A percentile compares a stretch with the other conserved stretches of the same genome.
These are phyloP conservation scores for Cylindrotheca fusiformis DNA, from an alignment of 108 stramenopile genomes.

Conservation along the genomic window DNA sequence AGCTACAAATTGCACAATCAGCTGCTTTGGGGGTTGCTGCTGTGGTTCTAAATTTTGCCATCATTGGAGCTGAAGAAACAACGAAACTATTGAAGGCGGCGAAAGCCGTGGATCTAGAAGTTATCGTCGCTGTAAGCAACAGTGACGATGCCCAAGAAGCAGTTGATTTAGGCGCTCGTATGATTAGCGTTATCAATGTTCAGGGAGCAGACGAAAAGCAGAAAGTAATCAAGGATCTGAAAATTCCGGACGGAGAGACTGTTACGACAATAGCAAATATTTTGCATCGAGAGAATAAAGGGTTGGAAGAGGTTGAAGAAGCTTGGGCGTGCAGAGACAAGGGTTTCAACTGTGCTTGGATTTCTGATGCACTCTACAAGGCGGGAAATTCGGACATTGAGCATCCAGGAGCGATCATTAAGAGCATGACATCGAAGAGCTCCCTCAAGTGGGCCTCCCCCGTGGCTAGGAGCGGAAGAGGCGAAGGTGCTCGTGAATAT, in stretches of 20 bases:
- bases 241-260: constrained; percentile 44
- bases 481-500: constrained; percentile 89
- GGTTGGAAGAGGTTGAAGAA: constrained; percentile 86
- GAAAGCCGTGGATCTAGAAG: constrained; percentile 48
- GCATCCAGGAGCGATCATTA: constrained; percentile 84
- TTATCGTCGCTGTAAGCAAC: constrained; percentile 56
- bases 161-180: constrained; percentile 58
- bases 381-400: constrained; percentile 69
- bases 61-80: constrained; percentile 43
- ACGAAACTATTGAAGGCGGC: constrained; percentile 44
- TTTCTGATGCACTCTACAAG: constrained; percentile 85
- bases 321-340: constrained; percentile 81
- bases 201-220: constrained; percentile 43
- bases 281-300: constrained; percentile 55
- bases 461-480: constrained; percentile 75
- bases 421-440: constrained; percentile 77
- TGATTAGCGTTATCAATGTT: constrained; percentile 49
- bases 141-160: constrained; percentile 70
- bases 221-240: constrained; percentile 36
- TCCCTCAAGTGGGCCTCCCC: constrained; percentile 80
- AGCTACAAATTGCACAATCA: constrained; percentile 75
- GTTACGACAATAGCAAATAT: constrained; percentile 73
- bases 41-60: constrained; percentile 41
- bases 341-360: constrained; percentile 84
- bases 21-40: constrained; percentile 57